Percentiles rank a stretch among this genome's conserved stretches.
These are phyloP conservation scores for Allomyces macrogynus DNA, from an alignment of 192 early-diverging fungal genomes.

Conservation along the genomic window DNA sequence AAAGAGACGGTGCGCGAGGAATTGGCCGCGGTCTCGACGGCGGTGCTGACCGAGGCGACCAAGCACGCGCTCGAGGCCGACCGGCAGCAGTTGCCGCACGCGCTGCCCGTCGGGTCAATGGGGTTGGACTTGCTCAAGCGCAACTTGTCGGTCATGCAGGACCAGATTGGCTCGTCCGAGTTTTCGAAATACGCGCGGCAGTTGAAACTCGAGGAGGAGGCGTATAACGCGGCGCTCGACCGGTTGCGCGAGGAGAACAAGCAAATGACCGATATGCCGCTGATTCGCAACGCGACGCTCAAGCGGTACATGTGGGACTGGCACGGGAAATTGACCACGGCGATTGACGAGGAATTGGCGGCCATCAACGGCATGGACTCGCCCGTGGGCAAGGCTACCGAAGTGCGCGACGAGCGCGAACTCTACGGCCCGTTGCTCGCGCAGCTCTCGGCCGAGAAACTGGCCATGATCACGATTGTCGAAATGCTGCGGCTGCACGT, in stretches of 20 bases:
- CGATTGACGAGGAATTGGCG: slow-evolving; percentile 49
- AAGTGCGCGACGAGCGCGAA: slow-evolving; percentile 25
- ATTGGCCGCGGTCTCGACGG: not conserved
- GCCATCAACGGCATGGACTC: slow-evolving; percentile 17
- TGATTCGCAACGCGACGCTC: slow-evolving; percentile 32
- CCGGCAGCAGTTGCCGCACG: slow-evolving; percentile 8
- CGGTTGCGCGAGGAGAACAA: slow-evolving; percentile 31
- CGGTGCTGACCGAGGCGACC: slow-evolving; percentile 6
- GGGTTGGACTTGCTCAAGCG: slow-evolving; percentile 58
- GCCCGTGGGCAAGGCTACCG: not conserved
- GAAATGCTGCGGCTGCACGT: slow-evolving; percentile 49
- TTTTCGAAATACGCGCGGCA: slow-evolving; percentile 51
- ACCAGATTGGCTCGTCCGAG: slow-evolving; percentile 11
- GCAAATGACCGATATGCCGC: slow-evolving; percentile 28
- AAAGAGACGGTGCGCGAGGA: slow-evolving; percentile 4
- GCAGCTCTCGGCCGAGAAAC: slow-evolving; percentile 42
- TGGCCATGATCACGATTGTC: slow-evolving; percentile 65
- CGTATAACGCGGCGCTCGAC: slow-evolving; percentile 52
- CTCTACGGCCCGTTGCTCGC: slow-evolving; percentile 40
- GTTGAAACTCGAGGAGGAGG: slow-evolving; percentile 56
- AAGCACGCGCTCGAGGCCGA: slow-evolving; percentile 3
- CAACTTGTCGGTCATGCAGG: slow-evolving; percentile 34
- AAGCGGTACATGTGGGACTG: slow-evolving; percentile 44
- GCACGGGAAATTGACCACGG: slow-evolving; percentile 44
- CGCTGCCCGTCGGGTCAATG: slow-evolving; percentile 29